Conservation (phyloP, 192 early-diverging fungal genomes). For the Rhizophlyctis rosea region DNA sequence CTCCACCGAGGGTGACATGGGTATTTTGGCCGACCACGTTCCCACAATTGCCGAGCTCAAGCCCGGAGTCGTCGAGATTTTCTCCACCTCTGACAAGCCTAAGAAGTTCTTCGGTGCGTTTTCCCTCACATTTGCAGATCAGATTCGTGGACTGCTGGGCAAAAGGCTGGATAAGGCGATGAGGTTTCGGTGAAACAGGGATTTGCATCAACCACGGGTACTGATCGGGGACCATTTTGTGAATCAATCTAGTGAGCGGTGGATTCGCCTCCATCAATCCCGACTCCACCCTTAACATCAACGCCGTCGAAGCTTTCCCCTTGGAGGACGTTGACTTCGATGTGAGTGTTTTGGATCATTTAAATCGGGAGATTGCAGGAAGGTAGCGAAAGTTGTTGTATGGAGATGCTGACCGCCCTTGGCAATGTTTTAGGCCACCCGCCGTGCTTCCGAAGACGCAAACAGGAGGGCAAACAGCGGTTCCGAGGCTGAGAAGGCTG, state of each 20-base stretch:
- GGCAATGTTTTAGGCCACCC: constrained; percentile 80
- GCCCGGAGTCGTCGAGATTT: constrained; percentile 82
- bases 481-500: constrained; percentile 75
- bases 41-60: constrained; percentile 95
- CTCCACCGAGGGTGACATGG: constrained; percentile 91
- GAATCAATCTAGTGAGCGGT: constrained; percentile 66
- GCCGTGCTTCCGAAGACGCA: constrained; percentile 53
- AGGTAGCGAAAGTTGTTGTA: background rate
- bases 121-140: no score
- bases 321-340: constrained; percentile 84
- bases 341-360: constrained; percentile 46
- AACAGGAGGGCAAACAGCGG: no score
- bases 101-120: constrained; percentile 89
- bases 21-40: constrained; percentile 97
- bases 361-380: no score
- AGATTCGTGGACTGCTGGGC: background rate
- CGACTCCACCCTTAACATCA: constrained; percentile 95
- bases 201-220: no score
- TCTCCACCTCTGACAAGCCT: constrained; percentile 65
- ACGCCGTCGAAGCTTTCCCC: constrained; percentile 89
- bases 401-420: background rate
- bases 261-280: constrained; percentile 97
- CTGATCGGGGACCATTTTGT: no score
- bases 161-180: no score
- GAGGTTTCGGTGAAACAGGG: no score